These are phyloP conservation scores for Zygosaccharomyces rouxii DNA, from an alignment of 805 yeast species.

Conservation along the genomic window DNA sequence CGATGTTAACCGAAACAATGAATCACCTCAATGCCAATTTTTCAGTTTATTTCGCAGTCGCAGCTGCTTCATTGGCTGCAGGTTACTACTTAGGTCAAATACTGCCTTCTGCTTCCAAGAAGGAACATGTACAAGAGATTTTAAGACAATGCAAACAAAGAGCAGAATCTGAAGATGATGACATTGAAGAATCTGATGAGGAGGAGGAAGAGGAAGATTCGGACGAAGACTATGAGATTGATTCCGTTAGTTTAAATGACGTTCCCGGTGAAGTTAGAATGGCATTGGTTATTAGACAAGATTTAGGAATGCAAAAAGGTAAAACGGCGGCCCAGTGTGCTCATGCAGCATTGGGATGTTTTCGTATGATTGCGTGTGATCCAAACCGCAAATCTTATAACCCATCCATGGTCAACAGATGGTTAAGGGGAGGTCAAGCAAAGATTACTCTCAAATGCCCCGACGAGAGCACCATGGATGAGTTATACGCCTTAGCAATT, in stretches of 20 bases:
- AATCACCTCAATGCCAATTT: constrained; percentile 15
- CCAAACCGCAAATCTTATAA: constrained; percentile 48
- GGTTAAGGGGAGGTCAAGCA: constrained; percentile 88
- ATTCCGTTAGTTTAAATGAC: constrained; percentile 56
- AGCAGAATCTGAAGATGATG: constrained; percentile 21
- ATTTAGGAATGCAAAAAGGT: constrained; percentile 89
- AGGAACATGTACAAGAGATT: constrained; percentile 15
- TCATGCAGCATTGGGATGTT: constrained; percentile 94
- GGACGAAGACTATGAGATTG: constrained; percentile 52
- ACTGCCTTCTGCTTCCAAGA: constrained; percentile 16
- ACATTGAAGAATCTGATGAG: constrained; percentile 18
- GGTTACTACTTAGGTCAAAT: constrained; percentile 31
- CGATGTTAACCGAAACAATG: constrained; percentile 8
- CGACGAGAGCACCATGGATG: constrained; percentile 63
- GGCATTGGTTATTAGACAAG: constrained; percentile 86
- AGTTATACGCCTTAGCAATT: constrained; percentile 74
- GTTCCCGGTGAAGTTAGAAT: constrained; percentile 77
- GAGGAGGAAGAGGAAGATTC: constrained; percentile 37
- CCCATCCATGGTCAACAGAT: constrained; percentile 59
- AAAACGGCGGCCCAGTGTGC: constrained; percentile 97
- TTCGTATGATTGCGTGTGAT: constrained; percentile 57
- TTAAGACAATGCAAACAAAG: constrained; percentile 17
- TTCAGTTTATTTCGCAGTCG: constrained; percentile 21
- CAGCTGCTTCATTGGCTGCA: constrained; percentile 30
- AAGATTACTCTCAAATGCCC: constrained; percentile 81